Evolutionary conservation across 176 grass and related monocot species (phyloP).

Genomic region (Melocanna baccifera): DNA sequence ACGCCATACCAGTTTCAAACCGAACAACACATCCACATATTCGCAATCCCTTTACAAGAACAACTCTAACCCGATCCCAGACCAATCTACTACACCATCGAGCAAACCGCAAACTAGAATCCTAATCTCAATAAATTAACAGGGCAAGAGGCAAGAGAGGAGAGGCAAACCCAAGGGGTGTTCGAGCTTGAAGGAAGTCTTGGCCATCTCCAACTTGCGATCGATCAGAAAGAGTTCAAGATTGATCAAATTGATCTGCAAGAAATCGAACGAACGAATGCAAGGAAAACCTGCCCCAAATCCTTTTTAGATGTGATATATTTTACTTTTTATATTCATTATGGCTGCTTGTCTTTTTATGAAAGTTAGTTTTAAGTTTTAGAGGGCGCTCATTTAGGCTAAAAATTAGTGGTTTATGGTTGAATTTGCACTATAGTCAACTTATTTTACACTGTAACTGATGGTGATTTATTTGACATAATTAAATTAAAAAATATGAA

Average conservation of each 20-base stretch:
- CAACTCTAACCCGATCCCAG: neutral
- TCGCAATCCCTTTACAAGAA: neutral
- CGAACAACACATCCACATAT: neutral
- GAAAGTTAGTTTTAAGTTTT: neutral
- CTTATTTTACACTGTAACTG: too few relatives aligned
- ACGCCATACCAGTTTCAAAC: neutral
- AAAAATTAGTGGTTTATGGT: too few relatives aligned
- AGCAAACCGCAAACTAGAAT: neutral
- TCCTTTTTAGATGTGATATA: neutral
- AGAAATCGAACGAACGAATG: neutral
- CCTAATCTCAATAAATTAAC: neutral
- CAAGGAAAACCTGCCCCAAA: neutral
- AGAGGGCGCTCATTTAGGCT: too few relatives aligned
- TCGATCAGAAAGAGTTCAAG: neutral
- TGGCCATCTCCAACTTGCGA: slow-evolving; percentile 55
- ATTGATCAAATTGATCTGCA: slow-evolving; percentile 2
- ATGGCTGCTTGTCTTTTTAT: neutral
- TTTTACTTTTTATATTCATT: neutral
- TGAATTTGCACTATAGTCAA: too few relatives aligned
- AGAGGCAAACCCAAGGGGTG: slow-evolving; percentile 49
- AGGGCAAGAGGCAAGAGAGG: neutral
- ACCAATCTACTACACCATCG: neutral
- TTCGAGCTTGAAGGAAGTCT: slow-evolving; percentile 53
- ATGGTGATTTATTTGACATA: too few relatives aligned
- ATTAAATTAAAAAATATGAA: too few relatives aligned